These are phyloP conservation scores for Trametes gibbosa DNA, from an alignment of 768 basidiomycete species.

Conservation along the genomic window DNA sequence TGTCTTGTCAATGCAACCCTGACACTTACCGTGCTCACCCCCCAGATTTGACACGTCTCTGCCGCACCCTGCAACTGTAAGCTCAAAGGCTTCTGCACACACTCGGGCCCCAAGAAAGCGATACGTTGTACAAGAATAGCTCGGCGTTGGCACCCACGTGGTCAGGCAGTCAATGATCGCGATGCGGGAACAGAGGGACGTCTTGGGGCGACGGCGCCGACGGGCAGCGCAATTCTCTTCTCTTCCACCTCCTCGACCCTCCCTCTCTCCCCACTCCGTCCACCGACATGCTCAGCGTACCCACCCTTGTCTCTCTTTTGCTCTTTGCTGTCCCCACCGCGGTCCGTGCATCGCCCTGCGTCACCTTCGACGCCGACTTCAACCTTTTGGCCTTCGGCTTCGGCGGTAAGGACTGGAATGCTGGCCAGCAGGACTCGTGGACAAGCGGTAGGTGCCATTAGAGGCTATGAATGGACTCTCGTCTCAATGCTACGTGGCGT, in stretches of 20 bases:
- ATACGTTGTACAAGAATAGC: slow-evolving; percentile 14
- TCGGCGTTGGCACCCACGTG: neutral
- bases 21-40: too few species aligned
- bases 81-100: too few species aligned
- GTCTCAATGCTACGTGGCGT: neutral
- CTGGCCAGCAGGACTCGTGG: slow-evolving; percentile 73
- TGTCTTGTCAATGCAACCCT: too few species aligned
- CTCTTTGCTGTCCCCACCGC: slow-evolving; percentile 34
- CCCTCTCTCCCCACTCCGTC: neutral
- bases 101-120: too few species aligned
- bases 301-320: slow-evolving; percentile 56
- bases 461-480: neutral
- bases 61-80: too few species aligned
- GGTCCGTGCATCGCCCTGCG: slow-evolving; percentile 52
- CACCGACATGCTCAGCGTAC: slow-evolving; percentile 34
- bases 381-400: slow-evolving; percentile 87
- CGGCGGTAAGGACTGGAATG: slow-evolving; percentile 79
- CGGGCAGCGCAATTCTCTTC: neutral
- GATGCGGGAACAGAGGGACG: neutral
- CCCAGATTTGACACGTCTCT: too few species aligned
- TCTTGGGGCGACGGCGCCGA: neutral
- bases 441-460: slow-evolving; percentile 39
- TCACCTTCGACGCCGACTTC: slow-evolving; percentile 77
- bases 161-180: neutral
- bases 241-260: neutral